Conservation (phyloP, 176 grass and related monocot species). For the Oryza officinalis region DNA sequence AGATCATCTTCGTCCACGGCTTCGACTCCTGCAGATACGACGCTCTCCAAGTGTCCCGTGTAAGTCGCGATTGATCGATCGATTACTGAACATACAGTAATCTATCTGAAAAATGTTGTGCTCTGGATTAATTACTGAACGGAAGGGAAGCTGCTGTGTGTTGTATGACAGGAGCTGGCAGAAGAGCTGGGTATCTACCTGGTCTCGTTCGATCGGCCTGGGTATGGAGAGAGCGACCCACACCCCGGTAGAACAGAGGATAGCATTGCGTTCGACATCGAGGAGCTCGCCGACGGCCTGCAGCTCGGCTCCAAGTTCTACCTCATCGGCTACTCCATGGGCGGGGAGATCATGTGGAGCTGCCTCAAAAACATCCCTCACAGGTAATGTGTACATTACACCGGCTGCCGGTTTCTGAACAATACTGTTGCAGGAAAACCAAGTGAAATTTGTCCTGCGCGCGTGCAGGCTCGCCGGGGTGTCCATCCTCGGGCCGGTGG, state of each 20-base stretch:
- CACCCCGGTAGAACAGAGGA: slow-evolving; percentile 53
- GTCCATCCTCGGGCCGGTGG: slow-evolving; percentile 66
- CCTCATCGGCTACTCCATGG: slow-evolving; percentile 83
- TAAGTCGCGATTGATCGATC: slow-evolving; percentile 16
- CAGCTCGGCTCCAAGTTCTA: slow-evolving; percentile 69
- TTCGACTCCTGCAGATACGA: slow-evolving; percentile 78
- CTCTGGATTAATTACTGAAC: not conserved
- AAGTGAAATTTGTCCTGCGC: not conserved
- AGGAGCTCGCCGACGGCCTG: slow-evolving; percentile 62
- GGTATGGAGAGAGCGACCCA: slow-evolving; percentile 88
- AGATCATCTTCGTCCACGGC: slow-evolving; percentile 80
- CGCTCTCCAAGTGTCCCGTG: slow-evolving; percentile 53
- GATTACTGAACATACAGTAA: not conserved
- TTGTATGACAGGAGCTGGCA: slow-evolving; percentile 45
- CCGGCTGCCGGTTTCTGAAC: not conserved
- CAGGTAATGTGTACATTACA: slow-evolving; percentile 15
- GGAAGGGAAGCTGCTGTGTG: not conserved
- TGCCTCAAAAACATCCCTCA: slow-evolving; percentile 80
- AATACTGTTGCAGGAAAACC: not conserved
- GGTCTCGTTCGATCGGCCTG: slow-evolving; percentile 74
- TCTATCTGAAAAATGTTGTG: not conserved
- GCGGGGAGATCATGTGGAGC: slow-evolving; percentile 71
- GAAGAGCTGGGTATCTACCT: slow-evolving; percentile 68
- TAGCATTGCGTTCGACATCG: slow-evolving; percentile 67
- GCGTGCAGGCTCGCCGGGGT: slow-evolving; percentile 61